phyloP scores from a whole-genome alignment of 139 green algal species.

The Astrephomene gubernaculifera region DNA sequence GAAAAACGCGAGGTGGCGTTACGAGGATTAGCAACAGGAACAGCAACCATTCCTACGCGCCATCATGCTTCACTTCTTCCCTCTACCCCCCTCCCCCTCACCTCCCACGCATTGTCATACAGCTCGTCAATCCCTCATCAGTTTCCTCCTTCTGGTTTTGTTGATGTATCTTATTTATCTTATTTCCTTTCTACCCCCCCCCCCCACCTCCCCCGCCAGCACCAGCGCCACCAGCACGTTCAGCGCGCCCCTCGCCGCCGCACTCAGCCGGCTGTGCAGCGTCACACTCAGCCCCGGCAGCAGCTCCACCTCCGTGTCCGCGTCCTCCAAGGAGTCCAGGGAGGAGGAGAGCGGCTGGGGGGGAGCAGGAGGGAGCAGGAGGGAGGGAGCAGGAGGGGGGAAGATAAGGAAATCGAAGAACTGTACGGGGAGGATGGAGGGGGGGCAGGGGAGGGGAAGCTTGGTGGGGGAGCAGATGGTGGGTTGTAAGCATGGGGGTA shows the following conservation, averaged over 20 bases:
- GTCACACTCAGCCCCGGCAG: neutral
- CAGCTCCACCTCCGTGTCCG: slow-evolving; percentile 33
- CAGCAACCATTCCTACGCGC: neutral
- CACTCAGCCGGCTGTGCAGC: neutral
- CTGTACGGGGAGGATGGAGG: too few species aligned
- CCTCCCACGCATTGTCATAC: neutral
- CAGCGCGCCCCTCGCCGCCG: neutral
- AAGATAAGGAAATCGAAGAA: too few species aligned
- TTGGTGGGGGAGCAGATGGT: too few species aligned
- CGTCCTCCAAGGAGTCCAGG: neutral
- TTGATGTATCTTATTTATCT: too few species aligned
- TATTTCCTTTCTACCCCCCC: neutral
- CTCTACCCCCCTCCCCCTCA: neutral
- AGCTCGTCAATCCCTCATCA: neutral
- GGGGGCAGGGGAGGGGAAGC: too few species aligned
- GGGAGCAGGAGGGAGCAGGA: too few species aligned
- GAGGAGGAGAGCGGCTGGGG: too few species aligned
- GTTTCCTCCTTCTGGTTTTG: too few species aligned
- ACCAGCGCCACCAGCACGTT: slow-evolving; percentile 25
- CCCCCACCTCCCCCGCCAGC: slow-evolving; percentile 29
- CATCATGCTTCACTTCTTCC: neutral
- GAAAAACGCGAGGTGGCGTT: too few species aligned
- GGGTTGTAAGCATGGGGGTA: too few species aligned
- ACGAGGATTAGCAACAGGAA: too few species aligned
- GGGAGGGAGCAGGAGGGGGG: too few species aligned